Evolutionary conservation across 2,329 filamentous ascomycete species (phyloP).

Genomic region (Colletotrichum eleusines): DNA sequence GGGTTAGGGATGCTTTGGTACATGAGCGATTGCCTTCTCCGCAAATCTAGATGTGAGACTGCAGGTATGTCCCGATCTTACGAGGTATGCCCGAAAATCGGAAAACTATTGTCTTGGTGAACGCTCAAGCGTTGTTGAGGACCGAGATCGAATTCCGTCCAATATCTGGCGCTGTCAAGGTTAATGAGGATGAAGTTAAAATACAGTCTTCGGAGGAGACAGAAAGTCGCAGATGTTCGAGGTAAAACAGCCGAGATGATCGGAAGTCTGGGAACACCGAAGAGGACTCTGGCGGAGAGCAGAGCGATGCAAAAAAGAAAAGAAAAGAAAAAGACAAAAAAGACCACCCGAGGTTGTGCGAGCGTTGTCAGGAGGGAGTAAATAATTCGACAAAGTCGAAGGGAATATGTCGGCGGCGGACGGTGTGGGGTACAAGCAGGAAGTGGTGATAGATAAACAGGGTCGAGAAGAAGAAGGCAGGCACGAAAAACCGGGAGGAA

Average conservation of each 20-base stretch:
- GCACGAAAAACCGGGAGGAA: constrained; percentile 11
- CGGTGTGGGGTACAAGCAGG: neutral
- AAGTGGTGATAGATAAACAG: constrained; percentile 10
- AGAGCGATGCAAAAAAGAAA: constrained; percentile 16
- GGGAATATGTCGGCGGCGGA: constrained; percentile 13
- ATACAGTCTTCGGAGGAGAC: constrained; percentile 23
- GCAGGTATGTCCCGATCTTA: constrained; percentile 1
- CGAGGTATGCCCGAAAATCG: constrained; percentile 26
- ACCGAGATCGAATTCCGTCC: neutral
- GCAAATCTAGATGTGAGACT: neutral
- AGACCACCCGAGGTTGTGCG: neutral
- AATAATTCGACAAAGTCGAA: neutral
- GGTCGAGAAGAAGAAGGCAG: constrained; percentile 5
- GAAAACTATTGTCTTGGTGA: neutral
- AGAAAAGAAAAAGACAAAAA: no score
- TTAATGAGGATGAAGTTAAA: constrained; percentile 31
- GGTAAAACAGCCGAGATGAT: constrained; percentile 29
- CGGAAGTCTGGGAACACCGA: constrained; percentile 4
- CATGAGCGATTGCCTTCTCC: neutral
- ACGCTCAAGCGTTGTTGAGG: neutral
- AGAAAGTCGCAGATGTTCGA: constrained; percentile 22
- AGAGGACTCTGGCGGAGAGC: constrained; percentile 17
- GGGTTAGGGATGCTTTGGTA: constrained; percentile 10
- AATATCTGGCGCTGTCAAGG: constrained; percentile 12
- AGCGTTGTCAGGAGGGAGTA: neutral